Evolutionary conservation across 441 rosid genomes (phyloP), one percentile per base, ranked within the genome.

Genomic region (Omphalea diandra): DNA sequence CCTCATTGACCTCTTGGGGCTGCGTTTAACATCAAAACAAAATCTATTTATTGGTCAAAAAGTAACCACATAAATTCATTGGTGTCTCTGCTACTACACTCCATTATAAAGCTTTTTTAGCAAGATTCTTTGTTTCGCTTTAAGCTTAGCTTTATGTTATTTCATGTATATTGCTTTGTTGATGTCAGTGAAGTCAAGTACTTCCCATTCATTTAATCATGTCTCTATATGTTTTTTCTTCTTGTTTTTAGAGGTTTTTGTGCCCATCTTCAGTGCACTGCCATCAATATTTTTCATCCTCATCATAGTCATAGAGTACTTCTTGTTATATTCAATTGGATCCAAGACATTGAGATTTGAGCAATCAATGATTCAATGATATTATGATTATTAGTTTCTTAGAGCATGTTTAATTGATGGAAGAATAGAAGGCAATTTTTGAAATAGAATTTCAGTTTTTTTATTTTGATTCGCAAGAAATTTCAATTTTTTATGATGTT

Each of bases 61-160:
- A 86, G 88, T 60, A 76, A 79, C 71, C 74, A 76, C 80, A 72
- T 85, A n/a, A n/a, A 76, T 79, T 81, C 80, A 84, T 88, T 85
- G 82, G 84, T 89, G 89, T 78, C 88, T 84, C 88, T 84, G 85
- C 90, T 83, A 83, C 92, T 84, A 85, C 84, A 85, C 86, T 88
- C 92, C 90, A 85, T 81, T 77, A 79, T 78, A 83, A 81, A 73
- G 85, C 97, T 83, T 90, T 83, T 90, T 87, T 87, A 82, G 81
- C 84, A 80, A 86, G 91, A 86, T 79, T 87, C 94, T 88, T 87
- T 90, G 82, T 73, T 84, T 69, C 83, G 71, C 90, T 85, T 81
- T 78, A 70, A 78, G 79, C 81, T 60, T 74, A 49, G 75, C 86
- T 86, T 88, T 85, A 79, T 79, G 84, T 83, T 77, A 60, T 86